Percentiles rank a stretch among this genome's conserved stretches.
These are phyloP conservation scores for Eucalyptus coolabah DNA, from an alignment of 345 rosid species.

Conservation along the genomic window DNA sequence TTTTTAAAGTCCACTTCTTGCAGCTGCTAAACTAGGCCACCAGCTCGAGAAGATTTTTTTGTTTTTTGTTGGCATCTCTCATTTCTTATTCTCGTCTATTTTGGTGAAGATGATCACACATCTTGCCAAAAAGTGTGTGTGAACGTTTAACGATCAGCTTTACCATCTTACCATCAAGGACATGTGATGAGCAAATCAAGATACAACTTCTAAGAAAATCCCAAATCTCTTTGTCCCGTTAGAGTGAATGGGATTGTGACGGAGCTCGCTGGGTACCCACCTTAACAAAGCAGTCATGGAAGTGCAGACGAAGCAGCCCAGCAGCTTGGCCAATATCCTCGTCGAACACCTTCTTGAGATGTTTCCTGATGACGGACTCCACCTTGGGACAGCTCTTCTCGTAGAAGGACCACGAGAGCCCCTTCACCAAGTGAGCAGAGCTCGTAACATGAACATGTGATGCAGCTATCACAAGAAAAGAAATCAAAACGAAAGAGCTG, in stretches of 20 bases:
- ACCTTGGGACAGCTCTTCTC: conserved; percentile 46
- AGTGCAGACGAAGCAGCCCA: conserved; percentile 81
- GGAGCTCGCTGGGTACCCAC: conserved; percentile 1
- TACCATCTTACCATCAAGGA: background rate
- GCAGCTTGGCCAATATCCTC: conserved; percentile 81
- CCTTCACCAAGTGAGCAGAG: conserved; percentile 21
- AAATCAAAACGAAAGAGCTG: background rate
- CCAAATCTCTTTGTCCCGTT: background rate
- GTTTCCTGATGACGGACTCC: conserved; percentile 39
- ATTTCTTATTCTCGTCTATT: background rate
- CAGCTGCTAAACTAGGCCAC: background rate
- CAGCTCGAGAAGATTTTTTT: background rate
- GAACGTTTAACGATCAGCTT: background rate
- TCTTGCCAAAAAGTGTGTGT: background rate
- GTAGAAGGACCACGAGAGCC: conserved; percentile 72
- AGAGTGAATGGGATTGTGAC: background rate
- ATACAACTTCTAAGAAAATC: background rate
- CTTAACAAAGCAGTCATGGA: conserved; percentile 96
- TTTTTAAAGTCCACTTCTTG: background rate
- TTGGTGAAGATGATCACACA: background rate
- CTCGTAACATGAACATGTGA: background rate
- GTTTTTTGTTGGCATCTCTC: background rate
- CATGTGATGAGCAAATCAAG: background rate
- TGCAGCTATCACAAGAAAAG: background rate
- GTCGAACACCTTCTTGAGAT: conserved; percentile 50